Evolutionary conservation across 768 basidiomycete species (phyloP).

Genomic region (Boletus barrowsii): DNA sequence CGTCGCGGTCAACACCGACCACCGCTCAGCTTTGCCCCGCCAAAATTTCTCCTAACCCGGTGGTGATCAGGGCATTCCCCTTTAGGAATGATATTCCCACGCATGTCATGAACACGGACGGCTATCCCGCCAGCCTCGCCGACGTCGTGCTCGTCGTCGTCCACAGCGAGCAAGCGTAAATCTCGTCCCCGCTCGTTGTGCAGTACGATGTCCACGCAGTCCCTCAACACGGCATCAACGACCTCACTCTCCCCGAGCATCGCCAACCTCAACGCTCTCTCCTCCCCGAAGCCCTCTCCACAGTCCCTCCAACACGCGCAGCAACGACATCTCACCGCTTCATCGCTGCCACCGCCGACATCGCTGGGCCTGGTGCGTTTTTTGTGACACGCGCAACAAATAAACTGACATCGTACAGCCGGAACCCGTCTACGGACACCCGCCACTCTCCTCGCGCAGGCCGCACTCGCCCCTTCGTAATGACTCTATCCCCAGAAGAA

Average conservation of each 20-base stretch:
- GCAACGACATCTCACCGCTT: constrained; percentile 37
- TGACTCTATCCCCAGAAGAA: constrained; percentile 45
- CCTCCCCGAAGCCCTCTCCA: constrained; percentile 25
- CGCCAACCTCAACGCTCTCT: constrained; percentile 31
- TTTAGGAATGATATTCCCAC: constrained; percentile 26
- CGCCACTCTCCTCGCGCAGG: constrained; percentile 35
- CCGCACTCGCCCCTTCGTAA: constrained; percentile 75
- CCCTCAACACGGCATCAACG: constrained; percentile 33
- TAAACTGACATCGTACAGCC: constrained; percentile 31
- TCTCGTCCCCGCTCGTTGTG: constrained; percentile 17
- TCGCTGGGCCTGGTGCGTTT: constrained; percentile 39
- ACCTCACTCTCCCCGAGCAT: constrained; percentile 34
- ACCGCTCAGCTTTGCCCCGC: constrained; percentile 1
- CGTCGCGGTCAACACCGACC: constrained; percentile 15
- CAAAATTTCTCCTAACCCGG: constrained; percentile 26
- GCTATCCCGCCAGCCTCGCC: constrained; percentile 10
- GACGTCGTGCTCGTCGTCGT: constrained; percentile 25
- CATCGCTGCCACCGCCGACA: constrained; percentile 37
- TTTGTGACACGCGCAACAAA: not conserved
- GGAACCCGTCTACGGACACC: constrained; percentile 42
- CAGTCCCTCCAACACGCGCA: constrained; percentile 18
- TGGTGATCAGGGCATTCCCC: not conserved
- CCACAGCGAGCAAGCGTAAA: constrained; percentile 27
- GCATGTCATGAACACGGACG: constrained; percentile 8
- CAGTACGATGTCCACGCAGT: constrained; percentile 25